These are phyloP conservation scores for Coprinopsis marcescibilis DNA, from an alignment of 768 basidiomycete genomes.

Conservation along the genomic window DNA sequence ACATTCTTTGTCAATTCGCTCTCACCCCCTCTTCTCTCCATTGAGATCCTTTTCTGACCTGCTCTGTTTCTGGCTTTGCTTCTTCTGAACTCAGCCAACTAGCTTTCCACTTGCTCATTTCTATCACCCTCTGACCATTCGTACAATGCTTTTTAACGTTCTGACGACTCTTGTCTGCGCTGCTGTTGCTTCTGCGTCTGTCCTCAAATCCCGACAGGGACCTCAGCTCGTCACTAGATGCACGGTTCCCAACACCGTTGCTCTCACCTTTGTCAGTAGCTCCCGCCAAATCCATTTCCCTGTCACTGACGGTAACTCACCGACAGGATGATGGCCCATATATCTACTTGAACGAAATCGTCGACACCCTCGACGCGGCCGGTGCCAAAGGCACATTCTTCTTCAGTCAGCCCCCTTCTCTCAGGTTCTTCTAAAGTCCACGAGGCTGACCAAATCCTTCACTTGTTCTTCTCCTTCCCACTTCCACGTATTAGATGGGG, in stretches of 20 bases:
- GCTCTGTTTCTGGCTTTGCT: too few relatives aligned
- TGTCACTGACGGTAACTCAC: neutral
- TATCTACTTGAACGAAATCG: constrained; percentile 24
- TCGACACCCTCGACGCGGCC: constrained; percentile 25
- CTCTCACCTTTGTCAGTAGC: constrained; percentile 38
- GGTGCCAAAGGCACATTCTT: constrained; percentile 40
- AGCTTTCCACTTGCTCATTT: too few relatives aligned
- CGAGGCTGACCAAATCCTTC: neutral
- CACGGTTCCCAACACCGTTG: constrained; percentile 32
- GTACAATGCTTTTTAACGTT: constrained; percentile 6
- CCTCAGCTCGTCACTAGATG: constrained; percentile 32
- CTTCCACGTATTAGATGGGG: constrained; percentile 23
- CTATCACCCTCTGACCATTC: too few relatives aligned
- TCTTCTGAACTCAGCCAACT: too few relatives aligned
- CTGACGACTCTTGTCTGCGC: constrained; percentile 10
- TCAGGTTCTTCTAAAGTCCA: neutral
- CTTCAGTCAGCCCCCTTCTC: constrained; percentile 24
- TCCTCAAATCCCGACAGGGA: constrained; percentile 10
- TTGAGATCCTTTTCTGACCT: too few relatives aligned
- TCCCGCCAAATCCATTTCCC: too few relatives aligned
- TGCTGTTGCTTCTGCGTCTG: constrained; percentile 7
- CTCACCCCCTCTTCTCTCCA: too few relatives aligned
- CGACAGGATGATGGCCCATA: constrained; percentile 32
- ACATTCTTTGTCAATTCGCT: too few relatives aligned
- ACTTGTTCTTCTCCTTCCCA: too few relatives aligned